A percentile compares a stretch with the other conserved stretches of the same genome.
phyloP scores from a whole-genome alignment of 108 stramenopile genomes.

The Discostella stelligeroides region DNA sequence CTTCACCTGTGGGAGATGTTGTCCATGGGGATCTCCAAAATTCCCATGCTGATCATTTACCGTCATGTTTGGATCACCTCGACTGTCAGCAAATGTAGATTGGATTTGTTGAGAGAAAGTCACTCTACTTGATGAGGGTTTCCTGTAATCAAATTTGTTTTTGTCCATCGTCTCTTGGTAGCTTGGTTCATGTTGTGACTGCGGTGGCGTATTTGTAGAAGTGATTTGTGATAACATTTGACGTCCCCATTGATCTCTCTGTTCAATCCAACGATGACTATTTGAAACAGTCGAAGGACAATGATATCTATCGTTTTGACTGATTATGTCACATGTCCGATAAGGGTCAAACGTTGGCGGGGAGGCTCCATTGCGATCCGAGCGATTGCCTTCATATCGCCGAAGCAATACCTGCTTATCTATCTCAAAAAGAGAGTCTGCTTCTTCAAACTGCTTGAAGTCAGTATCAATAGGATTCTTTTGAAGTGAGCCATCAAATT shows the following conservation, averaged over 20 bases:
- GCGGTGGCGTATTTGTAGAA: too few relatives aligned
- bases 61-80: neutral
- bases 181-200: constrained; percentile 3
- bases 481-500: constrained; percentile 23
- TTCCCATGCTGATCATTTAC: neutral
- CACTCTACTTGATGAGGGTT: constrained; percentile 9
- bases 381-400: constrained; percentile 24
- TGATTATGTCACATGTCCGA: constrained; percentile 14
- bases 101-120: constrained; percentile 3
- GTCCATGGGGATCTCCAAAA: neutral
- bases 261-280: neutral
- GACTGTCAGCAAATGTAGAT: neutral
- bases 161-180: constrained; percentile 6
- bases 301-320: neutral
- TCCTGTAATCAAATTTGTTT: neutral
- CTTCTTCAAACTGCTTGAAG: constrained; percentile 33
- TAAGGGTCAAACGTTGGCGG: neutral
- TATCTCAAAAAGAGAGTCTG: constrained; percentile 37
- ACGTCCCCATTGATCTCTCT: constrained; percentile 32
- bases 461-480: constrained; percentile 47
- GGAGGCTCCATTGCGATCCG: neutral
- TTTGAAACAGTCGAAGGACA: neutral
- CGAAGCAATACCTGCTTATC: constrained; percentile 36
- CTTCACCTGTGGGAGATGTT: neutral
- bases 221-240: constrained; percentile 25